These are phyloP conservation scores for Brassica carinata DNA, from an alignment of 345 rosid genomes.

Conservation along the genomic window DNA sequence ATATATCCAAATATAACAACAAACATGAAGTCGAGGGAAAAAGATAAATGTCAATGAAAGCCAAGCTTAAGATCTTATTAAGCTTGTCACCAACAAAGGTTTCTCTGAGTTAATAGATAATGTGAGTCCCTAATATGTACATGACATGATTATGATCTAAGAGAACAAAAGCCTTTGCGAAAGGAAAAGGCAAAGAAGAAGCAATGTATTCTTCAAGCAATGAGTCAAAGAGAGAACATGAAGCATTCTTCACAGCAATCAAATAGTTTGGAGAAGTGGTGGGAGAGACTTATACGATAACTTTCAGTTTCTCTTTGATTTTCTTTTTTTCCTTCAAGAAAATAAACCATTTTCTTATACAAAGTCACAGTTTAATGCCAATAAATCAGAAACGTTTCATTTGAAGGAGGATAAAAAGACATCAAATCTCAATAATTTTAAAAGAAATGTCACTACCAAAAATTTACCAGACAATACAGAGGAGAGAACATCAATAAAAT, in stretches of 20 bases:
- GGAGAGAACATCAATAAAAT: slow-evolving; percentile 57
- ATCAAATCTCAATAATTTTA: not conserved
- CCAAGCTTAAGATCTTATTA: slow-evolving; percentile 6
- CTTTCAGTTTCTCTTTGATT: slow-evolving; percentile 49
- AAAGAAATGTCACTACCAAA: slow-evolving; percentile 39
- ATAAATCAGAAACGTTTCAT: not conserved
- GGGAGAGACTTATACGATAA: slow-evolving; percentile 74
- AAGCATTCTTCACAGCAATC: slow-evolving; percentile 67
- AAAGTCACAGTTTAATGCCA: slow-evolving; percentile 65
- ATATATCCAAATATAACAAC: slow-evolving; percentile 38
- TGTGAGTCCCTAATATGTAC: slow-evolving; percentile 66
- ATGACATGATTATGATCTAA: slow-evolving; percentile 63
- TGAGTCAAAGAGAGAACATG: slow-evolving; percentile 59
- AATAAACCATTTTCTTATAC: slow-evolving; percentile 53
- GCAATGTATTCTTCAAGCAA: slow-evolving; percentile 83
- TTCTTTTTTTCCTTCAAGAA: slow-evolving; percentile 48
- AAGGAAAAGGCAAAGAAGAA: slow-evolving; percentile 46
- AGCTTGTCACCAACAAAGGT: slow-evolving; percentile 68
- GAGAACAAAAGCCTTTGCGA: slow-evolving; percentile 61
- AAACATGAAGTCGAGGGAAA: not conserved
- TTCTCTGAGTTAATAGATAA: slow-evolving; percentile 67
- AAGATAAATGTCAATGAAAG: not conserved
- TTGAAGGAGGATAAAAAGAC: not conserved
- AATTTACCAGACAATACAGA: slow-evolving; percentile 84
- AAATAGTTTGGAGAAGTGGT: slow-evolving; percentile 75